These are phyloP conservation scores for Saturnispora bothae DNA, from an alignment of 805 yeast species.

Conservation along the genomic window DNA sequence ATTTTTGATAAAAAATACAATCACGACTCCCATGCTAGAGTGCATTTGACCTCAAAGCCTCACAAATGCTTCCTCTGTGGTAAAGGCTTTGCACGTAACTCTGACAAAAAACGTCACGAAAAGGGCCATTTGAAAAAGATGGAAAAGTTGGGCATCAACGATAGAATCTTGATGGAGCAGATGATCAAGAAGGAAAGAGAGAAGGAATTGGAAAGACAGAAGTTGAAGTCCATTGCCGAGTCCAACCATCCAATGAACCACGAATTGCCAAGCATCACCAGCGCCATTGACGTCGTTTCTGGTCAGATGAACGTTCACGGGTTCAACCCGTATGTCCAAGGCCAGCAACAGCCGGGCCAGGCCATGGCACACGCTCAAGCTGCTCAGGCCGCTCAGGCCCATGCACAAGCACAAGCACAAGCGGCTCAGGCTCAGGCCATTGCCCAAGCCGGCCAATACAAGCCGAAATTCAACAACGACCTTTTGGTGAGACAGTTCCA, in stretches of 20 bases:
- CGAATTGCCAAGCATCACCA: slow-evolving; percentile 6
- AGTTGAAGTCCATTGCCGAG: slow-evolving; percentile 6
- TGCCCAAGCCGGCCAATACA: slow-evolving; percentile 4
- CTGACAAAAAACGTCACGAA: slow-evolving; percentile 14
- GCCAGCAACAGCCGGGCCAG: slow-evolving; percentile 5
- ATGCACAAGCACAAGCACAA: background rate
- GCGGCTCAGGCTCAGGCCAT: background rate
- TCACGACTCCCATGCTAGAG: slow-evolving; percentile 14
- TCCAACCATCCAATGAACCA: background rate
- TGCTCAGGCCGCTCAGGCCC: background rate
- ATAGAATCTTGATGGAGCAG: slow-evolving; percentile 8
- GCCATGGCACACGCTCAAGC: background rate
- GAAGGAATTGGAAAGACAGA: slow-evolving; percentile 9
- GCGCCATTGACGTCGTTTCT: slow-evolving; percentile 8
- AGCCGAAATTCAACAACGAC: slow-evolving; percentile 8
- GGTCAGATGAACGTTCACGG: slow-evolving; percentile 7
- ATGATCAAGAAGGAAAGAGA: slow-evolving; percentile 9
- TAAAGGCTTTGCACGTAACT: slow-evolving; percentile 13
- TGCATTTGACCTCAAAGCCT: slow-evolving; percentile 12
- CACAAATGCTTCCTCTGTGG: slow-evolving; percentile 11
- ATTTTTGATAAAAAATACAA: slow-evolving; percentile 13
- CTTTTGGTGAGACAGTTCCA: slow-evolving; percentile 8
- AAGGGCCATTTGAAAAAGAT: slow-evolving; percentile 9
- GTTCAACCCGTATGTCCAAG: slow-evolving; percentile 2
- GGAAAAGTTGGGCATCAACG: slow-evolving; percentile 7